These are phyloP conservation scores for Phytophthora tentaculata DNA, from an alignment of 352 stramenopile genomes.

Conservation along the genomic window DNA sequence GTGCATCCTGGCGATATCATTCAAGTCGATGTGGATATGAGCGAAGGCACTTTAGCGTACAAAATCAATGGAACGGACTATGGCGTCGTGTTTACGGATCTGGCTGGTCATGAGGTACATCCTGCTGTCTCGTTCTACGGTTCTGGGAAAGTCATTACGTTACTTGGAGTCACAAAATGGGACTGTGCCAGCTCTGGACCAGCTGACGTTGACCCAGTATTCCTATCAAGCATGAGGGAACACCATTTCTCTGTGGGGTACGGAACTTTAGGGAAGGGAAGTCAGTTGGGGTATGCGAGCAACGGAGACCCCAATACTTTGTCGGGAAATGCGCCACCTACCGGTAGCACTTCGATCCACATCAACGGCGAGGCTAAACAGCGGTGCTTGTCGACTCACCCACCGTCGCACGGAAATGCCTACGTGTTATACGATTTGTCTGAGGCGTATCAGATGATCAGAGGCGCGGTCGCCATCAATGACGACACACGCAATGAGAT, in stretches of 20 bases:
- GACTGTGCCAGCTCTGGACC: conserved; percentile 40
- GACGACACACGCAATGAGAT: conserved; percentile 71
- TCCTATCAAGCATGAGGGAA: conserved; percentile 79
- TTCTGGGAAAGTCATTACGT: conserved; percentile 87
- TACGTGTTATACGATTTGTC: conserved; percentile 86
- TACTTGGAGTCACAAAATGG: conserved; percentile 83
- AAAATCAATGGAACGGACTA: conserved; percentile 92
- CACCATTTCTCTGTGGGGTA: conserved; percentile 84
- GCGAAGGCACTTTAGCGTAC: conserved; percentile 83
- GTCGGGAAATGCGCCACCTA: conserved; percentile 20
- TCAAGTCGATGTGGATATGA: conserved; percentile 91
- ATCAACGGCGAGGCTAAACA: conserved; percentile 72
- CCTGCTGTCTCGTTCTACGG: conserved; percentile 90
- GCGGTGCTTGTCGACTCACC: conserved; percentile 81
- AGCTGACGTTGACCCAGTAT: conserved; percentile 65
- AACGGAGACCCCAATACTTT: conserved; percentile 40
- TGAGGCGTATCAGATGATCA: conserved; percentile 61
- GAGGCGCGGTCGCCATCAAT: conserved; percentile 74
- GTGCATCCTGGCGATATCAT: conserved; percentile 90
- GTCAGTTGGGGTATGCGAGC: conserved; percentile 77
- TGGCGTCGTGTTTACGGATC: conserved; percentile 85
- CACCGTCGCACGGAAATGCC: conserved; percentile 68
- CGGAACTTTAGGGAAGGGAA: conserved; percentile 77
- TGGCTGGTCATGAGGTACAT: conserved; percentile 83
- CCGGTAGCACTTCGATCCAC: conserved; percentile 47